These are phyloP conservation scores for Sclerotiophoma versabilis DNA, from an alignment of 2,329 filamentous ascomycete species.

Conservation along the genomic window DNA sequence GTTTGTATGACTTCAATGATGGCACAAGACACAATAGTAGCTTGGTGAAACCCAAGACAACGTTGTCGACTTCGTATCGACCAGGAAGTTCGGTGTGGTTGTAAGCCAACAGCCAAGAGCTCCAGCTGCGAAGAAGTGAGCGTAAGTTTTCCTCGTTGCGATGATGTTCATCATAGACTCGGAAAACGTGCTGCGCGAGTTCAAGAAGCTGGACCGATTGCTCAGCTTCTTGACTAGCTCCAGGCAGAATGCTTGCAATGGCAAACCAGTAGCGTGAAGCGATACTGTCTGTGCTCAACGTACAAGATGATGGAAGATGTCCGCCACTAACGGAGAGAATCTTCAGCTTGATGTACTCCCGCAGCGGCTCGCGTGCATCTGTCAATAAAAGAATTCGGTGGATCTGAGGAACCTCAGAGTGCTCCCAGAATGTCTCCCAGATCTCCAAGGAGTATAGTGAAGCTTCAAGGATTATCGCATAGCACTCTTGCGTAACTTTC, in stretches of 20 bases:
- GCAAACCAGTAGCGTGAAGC: slow-evolving; percentile 44
- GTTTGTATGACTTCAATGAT: slow-evolving; percentile 52
- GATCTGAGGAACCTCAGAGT: slow-evolving; percentile 31
- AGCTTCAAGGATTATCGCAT: slow-evolving; percentile 46
- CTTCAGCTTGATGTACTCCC: slow-evolving; percentile 35
- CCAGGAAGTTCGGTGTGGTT: slow-evolving; percentile 46
- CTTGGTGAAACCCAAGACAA: slow-evolving; percentile 51
- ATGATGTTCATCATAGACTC: slow-evolving; percentile 43
- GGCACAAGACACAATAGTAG: slow-evolving; percentile 49
- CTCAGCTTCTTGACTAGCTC: slow-evolving; percentile 28
- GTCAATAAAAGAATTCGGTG: slow-evolving; percentile 43
- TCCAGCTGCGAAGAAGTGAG: slow-evolving; percentile 41
- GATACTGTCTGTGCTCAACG: slow-evolving; percentile 39
- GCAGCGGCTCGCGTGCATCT: slow-evolving; percentile 30
- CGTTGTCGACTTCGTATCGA: slow-evolving; percentile 43
- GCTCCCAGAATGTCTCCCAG: slow-evolving; percentile 44
- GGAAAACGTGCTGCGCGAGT: slow-evolving; percentile 47
- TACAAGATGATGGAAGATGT: slow-evolving; percentile 43
- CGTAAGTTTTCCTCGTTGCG: slow-evolving; percentile 42
- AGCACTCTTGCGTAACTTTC: slow-evolving; percentile 31
- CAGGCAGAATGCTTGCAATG: slow-evolving; percentile 42
- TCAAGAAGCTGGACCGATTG: slow-evolving; percentile 46
- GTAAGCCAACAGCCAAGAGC: slow-evolving; percentile 42
- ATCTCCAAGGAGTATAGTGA: slow-evolving; percentile 44
- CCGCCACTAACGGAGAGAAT: slow-evolving; percentile 47